phyloP scores from a whole-genome alignment of 345 rosid species.

The Gynandropsis gynandra region DNA sequence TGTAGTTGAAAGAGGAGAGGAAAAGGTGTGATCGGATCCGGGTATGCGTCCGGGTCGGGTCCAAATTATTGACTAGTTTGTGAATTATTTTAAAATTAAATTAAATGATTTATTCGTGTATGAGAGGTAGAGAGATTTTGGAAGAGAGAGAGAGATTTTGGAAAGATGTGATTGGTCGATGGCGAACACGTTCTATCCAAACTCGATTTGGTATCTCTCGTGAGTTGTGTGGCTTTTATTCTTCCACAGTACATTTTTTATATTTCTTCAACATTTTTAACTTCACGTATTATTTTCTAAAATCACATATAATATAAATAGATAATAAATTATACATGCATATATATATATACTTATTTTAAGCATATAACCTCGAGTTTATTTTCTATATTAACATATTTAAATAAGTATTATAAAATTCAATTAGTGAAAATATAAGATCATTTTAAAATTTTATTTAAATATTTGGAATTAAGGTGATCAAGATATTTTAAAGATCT shows the following conservation, averaged over 20 bases:
- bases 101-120: too few species aligned
- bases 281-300: too few species aligned
- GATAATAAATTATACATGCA: too few species aligned
- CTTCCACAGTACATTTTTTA: slow-evolving; percentile 18
- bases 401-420: too few species aligned
- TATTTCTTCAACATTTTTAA: background rate
- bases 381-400: too few species aligned
- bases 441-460: too few species aligned
- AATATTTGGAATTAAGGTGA: too few species aligned
- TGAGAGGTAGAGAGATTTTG: slow-evolving; percentile 2
- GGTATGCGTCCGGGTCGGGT: slow-evolving; percentile 8
- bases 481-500: too few species aligned
- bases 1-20: background rate
- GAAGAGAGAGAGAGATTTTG: slow-evolving; percentile 19
- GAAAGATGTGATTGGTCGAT: slow-evolving; percentile 52
- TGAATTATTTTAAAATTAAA: background rate
- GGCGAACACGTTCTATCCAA: slow-evolving; percentile 58
- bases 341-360: too few species aligned
- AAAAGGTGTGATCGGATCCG: background rate
- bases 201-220: slow-evolving; percentile 23
- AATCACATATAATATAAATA: too few species aligned
- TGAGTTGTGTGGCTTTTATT: slow-evolving; percentile 16
- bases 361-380: too few species aligned
- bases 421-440: too few species aligned
- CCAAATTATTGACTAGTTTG: slow-evolving; percentile 17